Evolutionary conservation across 2,329 filamentous ascomycete species (phyloP).

Genomic region (Plenodomus tracheiphilus): DNA sequence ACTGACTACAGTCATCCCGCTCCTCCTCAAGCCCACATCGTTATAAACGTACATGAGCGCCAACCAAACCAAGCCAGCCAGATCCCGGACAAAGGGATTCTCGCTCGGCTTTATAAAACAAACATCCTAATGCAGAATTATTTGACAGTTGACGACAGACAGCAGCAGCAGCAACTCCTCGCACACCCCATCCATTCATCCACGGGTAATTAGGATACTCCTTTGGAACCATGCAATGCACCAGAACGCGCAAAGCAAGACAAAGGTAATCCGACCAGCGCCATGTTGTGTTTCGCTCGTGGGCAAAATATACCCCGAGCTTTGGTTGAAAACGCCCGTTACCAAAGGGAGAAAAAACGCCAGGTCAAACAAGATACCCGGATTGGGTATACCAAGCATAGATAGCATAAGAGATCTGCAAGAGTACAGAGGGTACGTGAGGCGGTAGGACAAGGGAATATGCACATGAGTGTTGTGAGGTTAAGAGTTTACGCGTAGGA

Average conservation of each 20-base stretch:
- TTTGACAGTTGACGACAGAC: too few relatives aligned
- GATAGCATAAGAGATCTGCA: slow-evolving; percentile 13
- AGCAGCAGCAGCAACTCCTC: slow-evolving; percentile 4
- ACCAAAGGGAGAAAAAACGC: slow-evolving; percentile 5
- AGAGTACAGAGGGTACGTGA: slow-evolving; percentile 12
- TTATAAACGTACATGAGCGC: background rate
- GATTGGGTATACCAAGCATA: slow-evolving; percentile 14
- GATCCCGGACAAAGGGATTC: background rate
- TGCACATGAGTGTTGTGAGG: slow-evolving; percentile 22
- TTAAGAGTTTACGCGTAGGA: slow-evolving; percentile 10
- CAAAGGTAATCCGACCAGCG: slow-evolving; percentile 8
- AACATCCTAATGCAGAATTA: too few relatives aligned
- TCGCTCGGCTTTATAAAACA: background rate
- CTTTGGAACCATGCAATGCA: slow-evolving; percentile 14
- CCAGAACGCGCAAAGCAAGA: slow-evolving; percentile 6
- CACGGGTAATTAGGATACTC: background rate
- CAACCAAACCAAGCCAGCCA: background rate
- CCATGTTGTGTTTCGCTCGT: too few relatives aligned
- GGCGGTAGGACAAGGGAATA: slow-evolving; percentile 18
- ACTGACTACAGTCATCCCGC: background rate
- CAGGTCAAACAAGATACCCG: slow-evolving; percentile 11
- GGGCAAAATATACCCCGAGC: slow-evolving; percentile 4
- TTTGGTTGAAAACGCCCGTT: slow-evolving; percentile 1
- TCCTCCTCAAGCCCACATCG: background rate
- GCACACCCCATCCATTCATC: too few relatives aligned